These are phyloP conservation scores for Saccharomyces mikatae DNA, from an alignment of 805 yeast genomes.

Conservation along the genomic window DNA sequence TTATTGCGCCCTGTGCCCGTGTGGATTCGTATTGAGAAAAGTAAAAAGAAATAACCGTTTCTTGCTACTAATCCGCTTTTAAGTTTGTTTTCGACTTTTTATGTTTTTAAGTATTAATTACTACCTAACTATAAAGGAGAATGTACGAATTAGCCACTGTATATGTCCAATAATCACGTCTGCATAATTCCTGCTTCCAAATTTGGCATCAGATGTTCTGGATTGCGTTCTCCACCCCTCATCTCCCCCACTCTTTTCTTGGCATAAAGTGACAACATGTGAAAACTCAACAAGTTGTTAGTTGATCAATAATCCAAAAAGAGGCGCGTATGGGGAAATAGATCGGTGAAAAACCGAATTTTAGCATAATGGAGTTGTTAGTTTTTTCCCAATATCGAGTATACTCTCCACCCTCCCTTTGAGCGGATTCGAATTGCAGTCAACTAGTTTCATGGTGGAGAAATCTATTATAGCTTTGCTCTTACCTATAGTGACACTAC, in stretches of 20 bases:
- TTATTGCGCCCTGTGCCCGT: background rate
- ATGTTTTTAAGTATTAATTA: background rate
- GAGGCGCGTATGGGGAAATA: background rate
- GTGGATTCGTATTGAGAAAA: background rate
- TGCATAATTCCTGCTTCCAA: background rate
- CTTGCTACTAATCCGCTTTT: background rate
- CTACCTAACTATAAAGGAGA: background rate
- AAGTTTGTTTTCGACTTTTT: background rate
- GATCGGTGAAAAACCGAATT: background rate
- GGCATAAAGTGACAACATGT: background rate
- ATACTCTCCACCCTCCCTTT: constrained; percentile 72
- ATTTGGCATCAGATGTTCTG: background rate
- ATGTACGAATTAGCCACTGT: background rate
- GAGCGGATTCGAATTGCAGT: constrained; percentile 60
- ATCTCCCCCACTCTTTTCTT: background rate
- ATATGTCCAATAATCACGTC: background rate
- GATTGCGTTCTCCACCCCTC: background rate
- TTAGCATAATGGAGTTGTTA: constrained; percentile 72
- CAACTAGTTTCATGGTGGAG: constrained; percentile 46
- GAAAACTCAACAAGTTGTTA: background rate
- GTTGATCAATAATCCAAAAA: background rate
- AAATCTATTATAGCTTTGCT: constrained; percentile 61
- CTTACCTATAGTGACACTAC: constrained; percentile 62
- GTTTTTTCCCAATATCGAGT: constrained; percentile 58
- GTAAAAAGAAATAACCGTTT: background rate